Evolutionary conservation across 2,329 filamentous ascomycete species (phyloP).

Genomic region (Aspergillus awamori): DNA sequence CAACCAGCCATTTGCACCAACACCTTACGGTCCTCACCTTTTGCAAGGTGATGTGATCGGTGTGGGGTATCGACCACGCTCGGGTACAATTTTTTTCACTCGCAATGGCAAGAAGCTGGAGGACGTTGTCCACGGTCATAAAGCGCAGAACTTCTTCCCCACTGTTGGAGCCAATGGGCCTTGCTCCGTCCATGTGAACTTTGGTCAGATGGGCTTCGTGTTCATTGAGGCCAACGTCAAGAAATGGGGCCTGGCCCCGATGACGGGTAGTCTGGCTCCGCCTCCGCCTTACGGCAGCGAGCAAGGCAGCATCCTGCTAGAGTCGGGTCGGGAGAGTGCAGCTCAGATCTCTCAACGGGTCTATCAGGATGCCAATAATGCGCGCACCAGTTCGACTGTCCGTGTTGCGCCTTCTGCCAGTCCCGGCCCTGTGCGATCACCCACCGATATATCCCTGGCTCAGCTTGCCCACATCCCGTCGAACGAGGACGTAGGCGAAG

Average conservation of each 20-base stretch:
- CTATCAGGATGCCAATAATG: constrained; percentile 64
- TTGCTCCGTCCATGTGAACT: constrained; percentile 91
- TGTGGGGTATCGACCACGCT: constrained; percentile 90
- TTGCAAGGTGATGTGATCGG: constrained; percentile 96
- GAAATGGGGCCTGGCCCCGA: constrained; percentile 97
- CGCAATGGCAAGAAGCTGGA: constrained; percentile 97
- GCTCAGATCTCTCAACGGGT: constrained; percentile 43
- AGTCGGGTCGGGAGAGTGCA: constrained; percentile 70
- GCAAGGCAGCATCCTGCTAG: constrained; percentile 92
- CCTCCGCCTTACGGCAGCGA: constrained; percentile 96
- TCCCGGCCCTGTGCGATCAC: constrained; percentile 84
- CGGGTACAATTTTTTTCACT: constrained; percentile 95
- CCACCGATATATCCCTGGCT: constrained; percentile 93
- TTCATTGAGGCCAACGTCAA: constrained; percentile 99
- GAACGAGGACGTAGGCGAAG: constrained; percentile 70
- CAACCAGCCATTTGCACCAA: constrained; percentile 86
- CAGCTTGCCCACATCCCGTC: constrained; percentile 74
- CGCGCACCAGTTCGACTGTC: constrained; percentile 77
- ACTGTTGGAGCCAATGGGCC: constrained; percentile 96
- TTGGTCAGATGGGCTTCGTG: constrained; percentile 96
- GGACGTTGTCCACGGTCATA: constrained; percentile 88
- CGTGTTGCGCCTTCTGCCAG: constrained; percentile 74
- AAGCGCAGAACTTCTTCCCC: constrained; percentile 95
- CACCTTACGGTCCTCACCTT: constrained; percentile 78
- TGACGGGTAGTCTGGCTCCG: constrained; percentile 91